phyloP scores from a whole-genome alignment of 441 rosid genomes.

The Populus hybrid region DNA sequence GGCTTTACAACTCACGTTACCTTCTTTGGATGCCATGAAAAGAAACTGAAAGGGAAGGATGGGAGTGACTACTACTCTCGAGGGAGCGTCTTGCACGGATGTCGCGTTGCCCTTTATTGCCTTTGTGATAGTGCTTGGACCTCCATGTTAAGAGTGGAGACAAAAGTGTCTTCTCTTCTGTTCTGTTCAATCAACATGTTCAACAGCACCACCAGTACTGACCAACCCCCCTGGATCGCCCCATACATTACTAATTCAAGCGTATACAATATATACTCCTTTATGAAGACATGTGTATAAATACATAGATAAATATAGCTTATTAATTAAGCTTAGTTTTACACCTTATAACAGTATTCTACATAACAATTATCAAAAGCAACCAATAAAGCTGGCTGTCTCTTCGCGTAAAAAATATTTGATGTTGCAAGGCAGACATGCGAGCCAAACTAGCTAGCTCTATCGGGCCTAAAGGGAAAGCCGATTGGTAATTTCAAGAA shows the following conservation, averaged over 20 bases:
- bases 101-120: conserved; percentile 37
- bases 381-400: background rate
- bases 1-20: conserved; percentile 47
- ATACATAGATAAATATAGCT: too few species aligned
- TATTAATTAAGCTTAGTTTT: background rate
- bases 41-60: conserved; percentile 32
- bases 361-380: background rate
- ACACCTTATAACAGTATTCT: background rate
- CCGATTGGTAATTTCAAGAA: background rate
- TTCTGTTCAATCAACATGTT: conserved; percentile 11
- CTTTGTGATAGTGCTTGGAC: conserved; percentile 37
- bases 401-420: background rate
- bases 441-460: background rate
- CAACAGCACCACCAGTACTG: background rate
- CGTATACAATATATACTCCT: background rate
- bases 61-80: conserved; percentile 33
- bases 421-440: background rate
- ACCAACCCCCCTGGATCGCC: background rate
- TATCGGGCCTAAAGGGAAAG: too few species aligned
- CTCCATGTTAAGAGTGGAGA: conserved; percentile 31
- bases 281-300: background rate
- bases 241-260: background rate
- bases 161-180: conserved; percentile 41
- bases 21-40: conserved; percentile 52
- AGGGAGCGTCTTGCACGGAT: conserved; percentile 61